phyloP scores from a whole-genome alignment of 2,329 filamentous ascomycete genomes.

The Aspergillus ibericus region DNA sequence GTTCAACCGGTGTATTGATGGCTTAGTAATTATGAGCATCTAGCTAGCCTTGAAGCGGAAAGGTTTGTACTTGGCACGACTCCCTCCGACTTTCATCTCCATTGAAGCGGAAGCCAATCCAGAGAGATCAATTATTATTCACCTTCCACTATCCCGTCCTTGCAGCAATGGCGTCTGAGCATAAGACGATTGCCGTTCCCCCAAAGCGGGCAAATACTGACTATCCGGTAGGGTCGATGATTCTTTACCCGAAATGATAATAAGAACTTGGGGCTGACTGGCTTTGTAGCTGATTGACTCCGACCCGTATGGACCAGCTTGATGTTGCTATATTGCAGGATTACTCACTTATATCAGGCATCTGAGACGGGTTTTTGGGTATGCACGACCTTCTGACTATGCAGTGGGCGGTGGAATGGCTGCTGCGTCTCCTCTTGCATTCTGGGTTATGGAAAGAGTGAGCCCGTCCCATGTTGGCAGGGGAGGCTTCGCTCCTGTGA shows the following conservation, averaged over 20 bases:
- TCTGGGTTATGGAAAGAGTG: conserved; percentile 78
- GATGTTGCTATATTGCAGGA: conserved; percentile 2
- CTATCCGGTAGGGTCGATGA: conserved; percentile 70
- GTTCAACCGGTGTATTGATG: neutral
- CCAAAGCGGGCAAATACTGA: conserved; percentile 79
- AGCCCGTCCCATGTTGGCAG: conserved; percentile 81
- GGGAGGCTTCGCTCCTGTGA: conserved; percentile 76
- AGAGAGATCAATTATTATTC: conserved; percentile 21
- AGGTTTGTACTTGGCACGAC: conserved; percentile 21
- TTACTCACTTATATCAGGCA: conserved; percentile 58
- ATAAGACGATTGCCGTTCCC: conserved; percentile 57
- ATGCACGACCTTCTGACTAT: conserved; percentile 86
- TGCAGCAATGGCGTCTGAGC: conserved; percentile 39
- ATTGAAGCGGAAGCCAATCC: conserved; percentile 20
- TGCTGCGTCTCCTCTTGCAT: conserved; percentile 69
- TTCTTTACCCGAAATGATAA: neutral
- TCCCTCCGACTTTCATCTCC: conserved; percentile 31
- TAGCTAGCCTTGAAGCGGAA: conserved; percentile 12
- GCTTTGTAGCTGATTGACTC: conserved; percentile 86
- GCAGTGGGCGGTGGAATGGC: conserved; percentile 66
- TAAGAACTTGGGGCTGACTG: conserved; percentile 19
- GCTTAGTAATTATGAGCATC: conserved; percentile 1
- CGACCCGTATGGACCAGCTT: conserved; percentile 72
- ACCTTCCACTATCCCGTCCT: conserved; percentile 11
- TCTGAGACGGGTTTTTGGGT: conserved; percentile 83